These are phyloP conservation scores for Lindgomyces ingoldianus DNA, from an alignment of 495 filamentous ascomycete genomes.

Conservation along the genomic window DNA sequence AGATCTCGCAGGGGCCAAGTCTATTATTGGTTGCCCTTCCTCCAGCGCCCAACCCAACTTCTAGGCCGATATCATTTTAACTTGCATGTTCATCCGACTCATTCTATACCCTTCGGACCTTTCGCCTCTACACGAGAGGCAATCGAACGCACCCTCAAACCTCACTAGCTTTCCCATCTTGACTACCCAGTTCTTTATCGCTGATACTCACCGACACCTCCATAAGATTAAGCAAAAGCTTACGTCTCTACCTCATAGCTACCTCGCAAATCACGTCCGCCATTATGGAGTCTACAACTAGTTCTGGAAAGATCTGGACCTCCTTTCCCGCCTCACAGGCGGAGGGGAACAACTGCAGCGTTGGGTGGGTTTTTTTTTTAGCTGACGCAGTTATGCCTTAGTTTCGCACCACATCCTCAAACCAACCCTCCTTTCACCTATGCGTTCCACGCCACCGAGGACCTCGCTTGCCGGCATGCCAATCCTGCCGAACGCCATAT, in stretches of 20 bases:
- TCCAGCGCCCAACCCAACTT: not conserved
- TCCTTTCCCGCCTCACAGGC: not conserved
- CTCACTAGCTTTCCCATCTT: not conserved
- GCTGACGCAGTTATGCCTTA: not conserved
- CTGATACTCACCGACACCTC: not conserved
- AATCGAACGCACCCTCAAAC: not conserved
- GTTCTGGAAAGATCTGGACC: not conserved
- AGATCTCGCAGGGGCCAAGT: not conserved
- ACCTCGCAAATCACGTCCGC: not conserved
- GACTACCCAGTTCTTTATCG: not conserved
- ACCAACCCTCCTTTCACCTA: not conserved
- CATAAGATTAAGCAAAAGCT: not conserved
- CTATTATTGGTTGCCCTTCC: not conserved
- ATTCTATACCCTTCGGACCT: not conserved
- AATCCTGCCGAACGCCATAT: not conserved
- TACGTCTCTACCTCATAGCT: not conserved
- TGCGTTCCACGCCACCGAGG: not conserved
- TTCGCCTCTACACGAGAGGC: not conserved
- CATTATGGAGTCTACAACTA: not conserved
- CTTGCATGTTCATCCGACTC: not conserved
- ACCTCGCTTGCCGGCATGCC: not conserved
- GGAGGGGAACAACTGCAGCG: not conserved
- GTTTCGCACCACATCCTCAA: not conserved
- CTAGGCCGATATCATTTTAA: not conserved
- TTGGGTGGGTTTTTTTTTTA: not conserved